Base-by-base conservation (phyloP, 2,329 filamentous ascomycete species). In the Lachnellula willkommii region DNA sequence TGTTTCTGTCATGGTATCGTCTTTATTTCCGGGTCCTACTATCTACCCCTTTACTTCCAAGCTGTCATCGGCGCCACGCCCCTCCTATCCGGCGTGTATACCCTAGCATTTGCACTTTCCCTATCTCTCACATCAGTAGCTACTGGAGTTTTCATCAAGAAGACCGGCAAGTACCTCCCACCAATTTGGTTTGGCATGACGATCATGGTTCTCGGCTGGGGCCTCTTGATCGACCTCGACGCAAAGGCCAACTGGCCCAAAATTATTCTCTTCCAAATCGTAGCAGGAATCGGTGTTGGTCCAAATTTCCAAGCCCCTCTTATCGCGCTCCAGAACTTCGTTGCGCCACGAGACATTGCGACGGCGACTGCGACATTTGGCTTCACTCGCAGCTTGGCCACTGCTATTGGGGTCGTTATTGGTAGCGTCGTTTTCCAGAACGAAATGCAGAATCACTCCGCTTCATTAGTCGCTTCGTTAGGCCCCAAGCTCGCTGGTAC, bases 41-140 rank as follows among this genome's bases (percentile, higher is more conserved):
- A 62, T 20, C 56, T 64, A 6, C 65, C 65, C 9, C 79, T 95
- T 1, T 95, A 95, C 75, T 93, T 90, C 73, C 90, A 95, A 72
- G 83, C 60, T 9, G 61, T 65, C 12, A 43, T 63, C 0, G 58
- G 58, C 2, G 61, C 60, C 3, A 60, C 60, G 0, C 86, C 89
- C 0, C 80, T 93, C 36, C 74, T 89, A 24, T 89, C 85, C 1
- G 89, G 89, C 48, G 85, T 92, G 50, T 90, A 90, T 68, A 71
- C 90, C 20, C 76, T 93, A 15, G 85, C 89, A 0, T 82, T 81
- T 58, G 87, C 87, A 7, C 68, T 92, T 24, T 78, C 83, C 4
- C 73, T 90, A 3, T 88, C 87, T 0, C 62, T 88, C 59, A 68
- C 79, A 36, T 88, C 87, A 0, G 79, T 79, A 5, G 66, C 68